Evolutionary conservation across 495 filamentous ascomycete genomes (phyloP).

Genomic region (Neurospora sp.): DNA sequence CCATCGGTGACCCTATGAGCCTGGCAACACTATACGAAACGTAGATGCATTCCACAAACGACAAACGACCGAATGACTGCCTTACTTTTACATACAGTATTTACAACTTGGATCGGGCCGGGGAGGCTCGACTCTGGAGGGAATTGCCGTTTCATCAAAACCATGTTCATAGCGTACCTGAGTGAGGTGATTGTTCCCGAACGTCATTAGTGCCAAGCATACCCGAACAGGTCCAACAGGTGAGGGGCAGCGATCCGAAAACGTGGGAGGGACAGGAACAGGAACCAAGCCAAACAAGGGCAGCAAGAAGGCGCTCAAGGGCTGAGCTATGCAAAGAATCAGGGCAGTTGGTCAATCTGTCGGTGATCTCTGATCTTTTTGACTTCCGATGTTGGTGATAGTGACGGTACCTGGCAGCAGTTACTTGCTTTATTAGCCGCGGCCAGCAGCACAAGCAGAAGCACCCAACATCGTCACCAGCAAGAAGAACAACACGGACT

Average conservation of each 20-base stretch:
- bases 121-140: too few species aligned
- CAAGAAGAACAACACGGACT: neutral
- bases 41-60: neutral
- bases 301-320: neutral
- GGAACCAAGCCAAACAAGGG: neutral
- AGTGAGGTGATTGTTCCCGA: neutral
- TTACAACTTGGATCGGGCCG: too few species aligned
- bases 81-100: neutral
- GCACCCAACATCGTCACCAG: neutral
- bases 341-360: neutral
- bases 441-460: neutral
- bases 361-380: neutral
- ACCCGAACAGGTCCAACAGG: neutral
- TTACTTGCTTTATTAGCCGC: neutral
- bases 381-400: neutral
- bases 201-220: neutral
- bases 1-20: neutral
- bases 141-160: neutral
- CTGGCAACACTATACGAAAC: neutral
- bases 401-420: neutral
- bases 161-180: neutral
- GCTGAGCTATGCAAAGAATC: neutral
- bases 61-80: neutral
- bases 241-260: neutral
- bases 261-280: neutral